A percentile compares a stretch with the other conserved stretches of the same genome.
Conservation (phyloP, 169 alveolate species). For the Theileria annulata region DNA sequence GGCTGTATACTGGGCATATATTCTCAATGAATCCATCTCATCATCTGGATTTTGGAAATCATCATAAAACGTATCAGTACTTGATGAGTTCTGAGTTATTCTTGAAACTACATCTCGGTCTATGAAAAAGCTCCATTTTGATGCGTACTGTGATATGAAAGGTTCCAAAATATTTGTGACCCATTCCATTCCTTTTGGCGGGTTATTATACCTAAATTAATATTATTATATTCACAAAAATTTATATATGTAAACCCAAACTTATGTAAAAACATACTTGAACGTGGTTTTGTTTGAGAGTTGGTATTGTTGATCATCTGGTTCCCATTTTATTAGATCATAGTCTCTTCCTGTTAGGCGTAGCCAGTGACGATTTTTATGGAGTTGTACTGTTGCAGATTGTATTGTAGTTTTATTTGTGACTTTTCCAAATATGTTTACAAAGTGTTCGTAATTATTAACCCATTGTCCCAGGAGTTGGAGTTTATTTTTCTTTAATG, state of each 20-base stretch:
- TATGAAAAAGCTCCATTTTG: conserved; percentile 64
- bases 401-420: conserved; percentile 46
- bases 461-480: conserved; percentile 69
- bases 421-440: conserved; percentile 51
- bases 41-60: conserved; percentile 9
- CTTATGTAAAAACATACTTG: neutral
- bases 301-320: conserved; percentile 36
- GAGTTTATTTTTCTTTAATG: conserved; percentile 50
- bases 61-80: conserved; percentile 13
- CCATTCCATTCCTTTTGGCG: conserved; percentile 60
- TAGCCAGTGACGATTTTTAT: conserved; percentile 60
- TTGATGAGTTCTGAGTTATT: neutral
- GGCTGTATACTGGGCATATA: conserved; percentile 21
- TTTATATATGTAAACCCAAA: neutral
- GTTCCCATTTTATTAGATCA: conserved; percentile 56
- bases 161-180: conserved; percentile 58
- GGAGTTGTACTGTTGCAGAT: conserved; percentile 53
- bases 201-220: neutral
- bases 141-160: conserved; percentile 51
- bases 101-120: conserved; percentile 15
- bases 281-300: conserved; percentile 40
- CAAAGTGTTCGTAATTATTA: conserved; percentile 56
- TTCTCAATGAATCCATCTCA: neutral
- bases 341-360: conserved; percentile 59
- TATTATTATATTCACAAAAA: conserved; percentile 16